Conservation (phyloP, 139 green algal genomes). For the Coelastrella sp. region DNA sequence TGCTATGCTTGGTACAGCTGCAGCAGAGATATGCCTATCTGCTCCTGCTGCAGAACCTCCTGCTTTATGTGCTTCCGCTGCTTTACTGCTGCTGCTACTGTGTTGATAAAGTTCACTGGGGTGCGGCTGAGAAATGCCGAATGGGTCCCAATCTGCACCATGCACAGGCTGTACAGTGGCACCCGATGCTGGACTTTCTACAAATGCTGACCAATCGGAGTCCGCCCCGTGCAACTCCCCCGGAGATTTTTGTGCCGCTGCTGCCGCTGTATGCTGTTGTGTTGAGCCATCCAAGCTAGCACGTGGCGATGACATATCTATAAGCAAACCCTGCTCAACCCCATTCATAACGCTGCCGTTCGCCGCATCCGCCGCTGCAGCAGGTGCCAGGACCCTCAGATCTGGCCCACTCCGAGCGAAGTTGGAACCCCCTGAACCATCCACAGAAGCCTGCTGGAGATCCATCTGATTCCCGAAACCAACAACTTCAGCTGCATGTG, state of each 20-base stretch:
- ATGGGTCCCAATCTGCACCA: constrained; percentile 8
- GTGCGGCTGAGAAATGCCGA: neutral
- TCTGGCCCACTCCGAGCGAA: too few species aligned
- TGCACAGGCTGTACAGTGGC: neutral
- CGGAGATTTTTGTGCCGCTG: neutral
- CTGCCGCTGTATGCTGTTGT: neutral
- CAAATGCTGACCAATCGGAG: neutral
- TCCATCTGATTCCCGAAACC: too few species aligned
- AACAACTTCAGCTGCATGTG: too few species aligned
- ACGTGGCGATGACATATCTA: constrained; percentile 44
- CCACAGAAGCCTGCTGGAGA: too few species aligned
- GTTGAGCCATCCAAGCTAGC: neutral
- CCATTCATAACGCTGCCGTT: too few species aligned
- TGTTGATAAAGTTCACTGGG: neutral
- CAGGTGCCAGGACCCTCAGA: too few species aligned
- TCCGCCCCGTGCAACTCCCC: neutral
- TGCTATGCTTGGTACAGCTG: constrained; percentile 3
- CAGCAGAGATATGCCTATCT: too few species aligned
- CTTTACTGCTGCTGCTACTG: neutral
- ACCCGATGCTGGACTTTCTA: neutral
- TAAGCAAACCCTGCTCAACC: neutral
- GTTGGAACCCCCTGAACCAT: too few species aligned
- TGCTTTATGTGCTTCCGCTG: neutral
- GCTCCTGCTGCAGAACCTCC: neutral
- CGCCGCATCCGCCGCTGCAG: too few species aligned